A percentile compares a stretch with the other conserved stretches of the same genome.
phyloP scores from a whole-genome alignment of 352 stramenopile species.

The Blastocystis sp. region DNA sequence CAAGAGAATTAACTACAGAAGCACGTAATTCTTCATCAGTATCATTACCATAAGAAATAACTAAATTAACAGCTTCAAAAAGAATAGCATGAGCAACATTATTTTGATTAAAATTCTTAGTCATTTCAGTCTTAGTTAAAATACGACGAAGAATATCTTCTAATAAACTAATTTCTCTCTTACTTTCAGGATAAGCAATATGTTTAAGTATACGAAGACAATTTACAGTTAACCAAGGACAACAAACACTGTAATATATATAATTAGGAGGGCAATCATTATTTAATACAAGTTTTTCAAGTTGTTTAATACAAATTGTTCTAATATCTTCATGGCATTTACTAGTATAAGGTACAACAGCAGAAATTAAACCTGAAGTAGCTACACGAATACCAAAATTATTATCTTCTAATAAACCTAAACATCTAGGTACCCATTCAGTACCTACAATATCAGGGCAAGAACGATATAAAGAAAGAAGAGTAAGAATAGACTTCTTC shows the following conservation, averaged over 20 bases:
- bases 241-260: conserved; percentile 85
- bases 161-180: conserved; percentile 52
- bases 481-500: conserved; percentile 84
- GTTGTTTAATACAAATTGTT: conserved; percentile 66
- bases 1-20: conserved; percentile 70
- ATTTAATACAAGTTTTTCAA: conserved; percentile 72
- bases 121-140: conserved; percentile 60
- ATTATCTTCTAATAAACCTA: conserved; percentile 31
- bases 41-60: conserved; percentile 69
- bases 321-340: conserved; percentile 63
- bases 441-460: conserved; percentile 69
- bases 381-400: conserved; percentile 36
- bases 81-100: conserved; percentile 83
- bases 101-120: conserved; percentile 72
- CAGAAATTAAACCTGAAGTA: conserved; percentile 34
- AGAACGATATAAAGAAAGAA: conserved; percentile 68
- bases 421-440: conserved; percentile 39
- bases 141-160: conserved; percentile 71
- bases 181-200: conserved; percentile 57
- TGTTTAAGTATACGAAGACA: conserved; percentile 72
- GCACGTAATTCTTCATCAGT: conserved; percentile 63
- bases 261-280: conserved; percentile 74
- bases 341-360: conserved; percentile 15
- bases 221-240: conserved; percentile 79
- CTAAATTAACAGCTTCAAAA: conserved; percentile 87